Percentiles rank a stretch among this genome's conserved stretches.
Evolutionary conservation across 129 eudicot genomes (phyloP).

Genomic region (carrot (Daucus carota)): DH1_v3.0 NC_030381.2:51322001-51322500

Average conservation of each 20-base stretch:
- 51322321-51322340: slow-evolving; percentile 14
- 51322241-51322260: slow-evolving; percentile 84
- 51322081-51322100: slow-evolving; percentile 93
- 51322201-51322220: slow-evolving; percentile 96
- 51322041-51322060: slow-evolving; percentile 74
- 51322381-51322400: background rate
- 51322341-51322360: background rate
- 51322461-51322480: background rate
- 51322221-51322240: slow-evolving; percentile 79
- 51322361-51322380: background rate
- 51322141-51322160: background rate
- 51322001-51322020: slow-evolving; percentile 36
- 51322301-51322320: slow-evolving; percentile 59
- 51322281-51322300: slow-evolving; percentile 73
- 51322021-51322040: slow-evolving; percentile 43
- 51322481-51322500: background rate
- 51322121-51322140: background rate
- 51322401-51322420: background rate
- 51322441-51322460: background rate
- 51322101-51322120: slow-evolving; percentile 47
- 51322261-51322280: slow-evolving; percentile 93
- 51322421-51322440: background rate
- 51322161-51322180: slow-evolving; percentile 9
- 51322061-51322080: slow-evolving; percentile 77
- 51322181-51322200: slow-evolving; percentile 76